Evolutionary conservation across 108 stramenopile species (phyloP).

Genomic region (Skeletonema potamos): DNA sequence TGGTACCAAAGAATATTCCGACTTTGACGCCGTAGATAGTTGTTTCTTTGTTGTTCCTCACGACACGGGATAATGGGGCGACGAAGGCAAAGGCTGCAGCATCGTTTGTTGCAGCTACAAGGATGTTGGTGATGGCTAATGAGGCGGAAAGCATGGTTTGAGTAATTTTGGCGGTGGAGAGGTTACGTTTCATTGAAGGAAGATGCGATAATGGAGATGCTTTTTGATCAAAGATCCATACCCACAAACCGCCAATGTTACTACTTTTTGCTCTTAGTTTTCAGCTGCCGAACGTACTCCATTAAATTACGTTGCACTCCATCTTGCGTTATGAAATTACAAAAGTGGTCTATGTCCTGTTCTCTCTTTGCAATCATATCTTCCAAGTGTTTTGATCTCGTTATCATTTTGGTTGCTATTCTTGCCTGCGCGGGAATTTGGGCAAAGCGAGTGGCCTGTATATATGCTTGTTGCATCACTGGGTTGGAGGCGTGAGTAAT

Average conservation of each 20-base stretch:
- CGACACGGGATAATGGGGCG: not conserved
- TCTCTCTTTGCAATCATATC: constrained; percentile 53
- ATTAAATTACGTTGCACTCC: constrained; percentile 60
- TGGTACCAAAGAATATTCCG: constrained; percentile 83
- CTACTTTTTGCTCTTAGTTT: constrained; percentile 42
- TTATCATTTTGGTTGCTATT: constrained; percentile 63
- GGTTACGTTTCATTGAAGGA: too few species aligned
- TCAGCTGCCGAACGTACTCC: constrained; percentile 56
- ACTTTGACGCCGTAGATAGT: constrained; percentile 38
- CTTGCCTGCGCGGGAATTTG: constrained; percentile 64
- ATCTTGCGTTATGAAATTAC: constrained; percentile 62
- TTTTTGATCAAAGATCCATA: too few species aligned
- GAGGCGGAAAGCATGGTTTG: not conserved
- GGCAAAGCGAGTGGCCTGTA: constrained; percentile 42
- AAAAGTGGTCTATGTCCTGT: constrained; percentile 65
- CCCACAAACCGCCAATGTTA: not conserved
- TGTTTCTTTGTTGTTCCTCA: not conserved
- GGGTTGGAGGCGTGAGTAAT: constrained; percentile 19
- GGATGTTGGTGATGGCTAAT: not conserved
- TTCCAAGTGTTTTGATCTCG: constrained; percentile 47
- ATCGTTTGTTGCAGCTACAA: not conserved
- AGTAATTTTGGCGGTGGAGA: too few species aligned
- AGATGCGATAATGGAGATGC: too few species aligned
- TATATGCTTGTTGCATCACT: constrained; percentile 41
- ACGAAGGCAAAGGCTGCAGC: not conserved